A percentile compares a stretch with the other conserved stretches of the same genome.
phyloP scores from a whole-genome alignment of 129 eudicot species.

The Ambrosia trifida region DNA sequence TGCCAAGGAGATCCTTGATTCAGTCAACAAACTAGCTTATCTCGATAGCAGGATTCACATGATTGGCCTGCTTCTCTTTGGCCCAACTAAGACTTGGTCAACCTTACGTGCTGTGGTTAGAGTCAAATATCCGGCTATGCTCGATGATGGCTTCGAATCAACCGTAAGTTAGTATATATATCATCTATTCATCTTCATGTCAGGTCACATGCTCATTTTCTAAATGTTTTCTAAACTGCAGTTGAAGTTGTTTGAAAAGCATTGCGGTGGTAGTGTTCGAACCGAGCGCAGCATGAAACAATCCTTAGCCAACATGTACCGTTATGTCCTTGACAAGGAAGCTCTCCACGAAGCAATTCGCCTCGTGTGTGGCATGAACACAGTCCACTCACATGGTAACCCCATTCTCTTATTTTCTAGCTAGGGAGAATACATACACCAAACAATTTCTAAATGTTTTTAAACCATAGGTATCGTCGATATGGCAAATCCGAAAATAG shows the following conservation, averaged over 20 bases:
- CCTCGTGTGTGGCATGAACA: background rate
- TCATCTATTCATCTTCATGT: background rate
- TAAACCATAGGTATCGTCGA: too few relatives aligned
- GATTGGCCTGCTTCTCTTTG: background rate
- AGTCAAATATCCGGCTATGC: background rate
- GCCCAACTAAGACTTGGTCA: background rate
- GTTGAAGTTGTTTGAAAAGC: background rate
- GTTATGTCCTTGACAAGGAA: background rate
- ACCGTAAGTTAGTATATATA: background rate
- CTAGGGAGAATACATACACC: too few relatives aligned
- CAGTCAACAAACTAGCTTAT: background rate
- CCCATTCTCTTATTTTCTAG: too few relatives aligned
- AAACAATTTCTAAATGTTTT: too few relatives aligned
- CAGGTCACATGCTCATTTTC: background rate
- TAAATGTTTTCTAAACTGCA: too few relatives aligned
- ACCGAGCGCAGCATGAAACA: background rate
- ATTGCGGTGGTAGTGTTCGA: background rate
- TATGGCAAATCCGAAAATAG: too few relatives aligned
- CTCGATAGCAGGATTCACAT: background rate
- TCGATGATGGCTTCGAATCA: background rate
- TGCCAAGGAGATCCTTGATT: background rate
- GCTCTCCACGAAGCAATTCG: background rate
- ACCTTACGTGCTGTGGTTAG: background rate
- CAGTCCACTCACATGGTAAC: background rate
- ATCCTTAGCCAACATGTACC: background rate